A percentile compares a stretch with the other conserved stretches of the same genome.
phyloP scores from a whole-genome alignment of 2,329 filamentous ascomycete species.

The Pestalotiopsis sp. region DNA sequence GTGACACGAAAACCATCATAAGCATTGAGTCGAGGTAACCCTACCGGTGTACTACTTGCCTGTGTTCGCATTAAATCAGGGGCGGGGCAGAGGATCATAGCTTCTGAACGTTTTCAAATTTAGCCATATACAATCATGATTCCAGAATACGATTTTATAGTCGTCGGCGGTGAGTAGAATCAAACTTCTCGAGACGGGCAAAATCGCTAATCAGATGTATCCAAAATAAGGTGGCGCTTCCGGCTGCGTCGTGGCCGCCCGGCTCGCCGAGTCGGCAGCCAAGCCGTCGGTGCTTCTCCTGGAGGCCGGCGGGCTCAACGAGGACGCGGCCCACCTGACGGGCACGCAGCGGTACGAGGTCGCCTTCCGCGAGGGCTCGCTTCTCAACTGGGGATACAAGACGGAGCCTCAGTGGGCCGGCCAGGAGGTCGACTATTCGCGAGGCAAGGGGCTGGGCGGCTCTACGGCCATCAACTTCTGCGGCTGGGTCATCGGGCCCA shows the following conservation, averaged over 20 bases:
- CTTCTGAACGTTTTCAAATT: background rate
- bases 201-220: background rate
- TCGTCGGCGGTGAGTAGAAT: slow-evolving; percentile 19
- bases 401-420: slow-evolving; percentile 38
- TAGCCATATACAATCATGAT: slow-evolving; percentile 1
- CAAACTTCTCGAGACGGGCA: too few relatives aligned
- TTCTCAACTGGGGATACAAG: slow-evolving; percentile 47
- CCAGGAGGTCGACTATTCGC: slow-evolving; percentile 39
- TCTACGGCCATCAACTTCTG: slow-evolving; percentile 45
- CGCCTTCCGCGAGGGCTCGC: slow-evolving; percentile 40
- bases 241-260: slow-evolving; percentile 51
- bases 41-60: background rate
- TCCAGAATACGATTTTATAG: slow-evolving; percentile 18
- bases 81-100: background rate
- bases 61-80: background rate
- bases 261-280: slow-evolving; percentile 42
- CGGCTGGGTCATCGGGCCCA: slow-evolving; percentile 47
- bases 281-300: slow-evolving; percentile 51
- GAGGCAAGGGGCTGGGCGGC: slow-evolving; percentile 43
- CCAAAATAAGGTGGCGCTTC: slow-evolving; percentile 48
- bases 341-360: slow-evolving; percentile 45
- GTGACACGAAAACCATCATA: background rate
- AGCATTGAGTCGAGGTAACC: background rate
- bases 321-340: slow-evolving; percentile 39
- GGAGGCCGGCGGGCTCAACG: slow-evolving; percentile 47